Base-by-base conservation (phyloP, 1,284 basidiomycete species). In the Sporisorium exsertum region DNA sequence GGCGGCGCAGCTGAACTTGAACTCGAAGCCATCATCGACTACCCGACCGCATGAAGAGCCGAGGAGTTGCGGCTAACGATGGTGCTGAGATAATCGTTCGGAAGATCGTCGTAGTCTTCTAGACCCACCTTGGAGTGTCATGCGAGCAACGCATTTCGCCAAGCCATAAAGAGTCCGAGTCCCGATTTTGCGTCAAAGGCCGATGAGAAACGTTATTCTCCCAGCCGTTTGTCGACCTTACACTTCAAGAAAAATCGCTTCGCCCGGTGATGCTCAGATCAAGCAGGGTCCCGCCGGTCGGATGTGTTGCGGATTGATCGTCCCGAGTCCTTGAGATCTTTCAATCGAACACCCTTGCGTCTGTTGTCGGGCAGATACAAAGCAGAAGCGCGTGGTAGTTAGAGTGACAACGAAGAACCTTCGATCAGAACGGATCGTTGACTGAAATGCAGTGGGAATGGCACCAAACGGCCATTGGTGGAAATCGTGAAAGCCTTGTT, bases 1-100 rank as follows among this genome's bases (percentile, higher is more conserved):
- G 57, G 10, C 16, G 53, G 15, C 27, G 50, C 27, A 22, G 46
- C 20, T 5, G 57, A 64, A 1, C 51, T 5, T 1, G 67, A 52
- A n/a, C n/a, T n/a, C n/a, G n/a, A n/a, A n/a, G n/a, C n/a, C n/a
- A 57, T 37, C 58, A 60, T 66, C 8, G 37, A n/a, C n/a, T n/a
- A n/a, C n/a, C n/a, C n/a, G n/a, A n/a, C n/a, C n/a, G n/a, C n/a
- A n/a, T n/a, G n/a, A n/a, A n/a, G n/a, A n/a, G n/a, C n/a, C n/a
- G 15, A n/a, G 26, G 6, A 47, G 15, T 20, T 29, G 26, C 26
- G 8, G 26, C 49, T 50, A 26, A 15, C 20, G 33, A 13, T n/a
- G 33, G 24, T 20, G 56, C 46, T 13, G 43, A 49, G 45, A 3
- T 13, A 26, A 58, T 22, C 22, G 10, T n/a, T 5, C 20, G 10